Evolutionary conservation across 768 basidiomycete species (phyloP), one percentile per base, ranked within the genome.

Genomic region (Naganishia friedmannii): DNA sequence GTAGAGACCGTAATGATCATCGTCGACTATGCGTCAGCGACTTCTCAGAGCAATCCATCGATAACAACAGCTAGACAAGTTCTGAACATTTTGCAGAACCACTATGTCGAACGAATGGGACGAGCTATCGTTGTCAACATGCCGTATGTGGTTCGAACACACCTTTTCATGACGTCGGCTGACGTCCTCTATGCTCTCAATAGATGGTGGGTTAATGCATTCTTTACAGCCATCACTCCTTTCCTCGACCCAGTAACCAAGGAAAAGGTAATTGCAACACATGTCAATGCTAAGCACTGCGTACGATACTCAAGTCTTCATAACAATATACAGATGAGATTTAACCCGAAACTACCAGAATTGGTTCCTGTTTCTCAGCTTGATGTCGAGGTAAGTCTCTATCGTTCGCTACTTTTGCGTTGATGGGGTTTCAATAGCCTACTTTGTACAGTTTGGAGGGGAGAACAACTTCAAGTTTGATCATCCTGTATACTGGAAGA

Each of bases 231-330:
- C 53, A 92, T 94, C 73, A 82, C 88, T 10, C 91, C 92, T 0
- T 92, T 93, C 83, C 78, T 94, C 60, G 92, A 94, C 77, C 92
- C 92, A 7, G 87, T 92, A 34, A 93, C 92, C 0, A 84, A 90
- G 53, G 91, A 92, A 76, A 94, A 93, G 87, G 90, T 89, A 29
- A 34, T 84, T 56, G 15, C 15, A 15, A 2, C 26, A 9, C n/a
- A 19, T 21, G 55, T 60, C n/a, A n/a, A n/a, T 28, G 2, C 5
- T 19, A 46, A 53, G 29, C 4, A 28, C 13, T 26, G 19, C 17
- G 39, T 31, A n/a, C 2, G 42, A 48, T n/a, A n/a, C 37, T 66
- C 15, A 23, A 26, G 17, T 42, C 28, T 37, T 55, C 29, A 21
- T 2, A 2, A 1, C 21, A 17, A 32, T 2, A 46, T 13, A 17